phyloP scores from a whole-genome alignment of 1,284 basidiomycete species.

The Acaromyces ingoldii region DNA sequence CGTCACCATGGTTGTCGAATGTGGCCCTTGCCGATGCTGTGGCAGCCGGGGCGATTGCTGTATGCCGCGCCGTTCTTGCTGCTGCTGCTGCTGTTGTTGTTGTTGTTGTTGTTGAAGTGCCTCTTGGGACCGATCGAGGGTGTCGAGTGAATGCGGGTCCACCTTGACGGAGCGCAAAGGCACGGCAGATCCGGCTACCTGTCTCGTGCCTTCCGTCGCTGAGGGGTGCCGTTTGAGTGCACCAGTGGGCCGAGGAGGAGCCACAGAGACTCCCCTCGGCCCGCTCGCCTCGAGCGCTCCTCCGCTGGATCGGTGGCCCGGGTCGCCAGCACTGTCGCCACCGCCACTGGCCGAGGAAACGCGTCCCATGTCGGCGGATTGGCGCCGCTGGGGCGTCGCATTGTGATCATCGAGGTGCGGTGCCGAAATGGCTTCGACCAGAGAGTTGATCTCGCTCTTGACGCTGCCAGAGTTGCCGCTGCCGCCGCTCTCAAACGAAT shows the following conservation, averaged over 20 bases:
- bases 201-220: slow-evolving; percentile 20
- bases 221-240: neutral
- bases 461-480: slow-evolving; percentile 23
- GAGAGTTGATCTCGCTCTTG: slow-evolving; percentile 60
- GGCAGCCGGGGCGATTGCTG: too few species aligned
- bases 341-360: too few species aligned
- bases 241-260: too few species aligned
- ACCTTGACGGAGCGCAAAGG: slow-evolving; percentile 52
- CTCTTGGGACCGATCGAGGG: too few species aligned
- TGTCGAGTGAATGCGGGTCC: slow-evolving; percentile 35
- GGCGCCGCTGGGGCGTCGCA: neutral
- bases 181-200: slow-evolving; percentile 51
- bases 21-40: too few species aligned
- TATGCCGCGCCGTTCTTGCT: too few species aligned
- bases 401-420: slow-evolving; percentile 17
- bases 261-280: neutral
- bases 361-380: neutral
- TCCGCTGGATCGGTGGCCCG: neutral
- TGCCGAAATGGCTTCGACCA: slow-evolving; percentile 62
- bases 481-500: slow-evolving; percentile 27
- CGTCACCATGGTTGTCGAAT: too few species aligned
- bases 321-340: neutral
- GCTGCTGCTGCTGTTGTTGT: too few species aligned
- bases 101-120: too few species aligned
- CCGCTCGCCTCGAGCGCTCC: neutral